Evolutionary conservation across 805 yeast genomes (phyloP).

Genomic region (Teunomyces pallodes): DNA sequence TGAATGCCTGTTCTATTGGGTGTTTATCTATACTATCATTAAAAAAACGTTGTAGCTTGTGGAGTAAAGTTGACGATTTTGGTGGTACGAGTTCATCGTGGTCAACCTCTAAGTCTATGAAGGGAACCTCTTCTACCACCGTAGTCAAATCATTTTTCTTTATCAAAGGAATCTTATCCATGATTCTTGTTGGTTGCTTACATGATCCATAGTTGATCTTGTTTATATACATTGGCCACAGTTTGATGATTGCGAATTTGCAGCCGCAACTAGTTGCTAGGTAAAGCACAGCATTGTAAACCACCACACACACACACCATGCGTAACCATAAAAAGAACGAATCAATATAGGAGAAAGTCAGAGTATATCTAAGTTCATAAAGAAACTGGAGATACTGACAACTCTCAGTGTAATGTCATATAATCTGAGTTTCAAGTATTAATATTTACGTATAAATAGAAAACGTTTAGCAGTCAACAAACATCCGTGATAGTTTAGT

Average conservation of each 20-base stretch:
- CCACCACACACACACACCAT: too few species aligned
- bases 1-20: slow-evolving; percentile 40
- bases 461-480: neutral
- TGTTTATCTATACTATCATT: slow-evolving; percentile 34
- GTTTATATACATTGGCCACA: neutral
- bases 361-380: too few species aligned
- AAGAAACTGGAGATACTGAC: too few species aligned
- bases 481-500: slow-evolving; percentile 4
- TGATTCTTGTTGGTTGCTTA: neutral
- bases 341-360: too few species aligned
- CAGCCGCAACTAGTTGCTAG: neutral
- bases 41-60: slow-evolving; percentile 9
- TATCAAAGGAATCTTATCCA: neutral
- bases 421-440: neutral
- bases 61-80: neutral
- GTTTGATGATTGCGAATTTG: slow-evolving; percentile 2
- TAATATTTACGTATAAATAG: neutral
- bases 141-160: neutral
- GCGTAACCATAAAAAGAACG: too few species aligned
- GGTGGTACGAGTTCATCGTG: neutral
- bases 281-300: neutral
- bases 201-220: neutral
- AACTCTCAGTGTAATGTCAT: too few species aligned
- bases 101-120: neutral
- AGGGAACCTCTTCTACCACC: neutral